Conservation (phyloP, 768 basidiomycete species). For the Cystofilobasidium bisporidii region DNA sequence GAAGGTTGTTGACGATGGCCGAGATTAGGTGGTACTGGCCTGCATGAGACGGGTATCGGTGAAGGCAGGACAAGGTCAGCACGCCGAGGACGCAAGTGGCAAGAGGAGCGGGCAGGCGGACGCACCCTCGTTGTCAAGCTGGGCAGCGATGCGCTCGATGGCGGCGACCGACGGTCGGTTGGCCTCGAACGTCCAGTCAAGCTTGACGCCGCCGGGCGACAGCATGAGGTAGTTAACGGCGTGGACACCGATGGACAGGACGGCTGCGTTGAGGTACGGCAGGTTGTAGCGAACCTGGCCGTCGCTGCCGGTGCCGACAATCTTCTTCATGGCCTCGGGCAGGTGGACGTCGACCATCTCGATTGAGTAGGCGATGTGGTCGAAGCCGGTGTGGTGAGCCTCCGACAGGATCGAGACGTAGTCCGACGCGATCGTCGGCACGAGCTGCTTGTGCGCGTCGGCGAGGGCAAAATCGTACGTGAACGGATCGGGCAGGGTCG, state of each 20-base stretch:
- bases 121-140: constrained; percentile 84
- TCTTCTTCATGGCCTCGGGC: constrained; percentile 32
- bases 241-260: constrained; percentile 91
- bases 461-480: constrained; percentile 42
- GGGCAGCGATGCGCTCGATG: constrained; percentile 68
- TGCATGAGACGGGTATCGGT: constrained; percentile 36
- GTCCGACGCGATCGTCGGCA: constrained; percentile 84
- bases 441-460: constrained; percentile 80
- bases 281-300: constrained; percentile 61
- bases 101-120: constrained; percentile 13
- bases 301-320: constrained; percentile 42
- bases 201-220: constrained; percentile 5
- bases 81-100: background rate
- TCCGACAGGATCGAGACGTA: constrained; percentile 69
- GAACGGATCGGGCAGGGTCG: constrained; percentile 70
- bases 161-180: constrained; percentile 60
- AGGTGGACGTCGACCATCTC: background rate
- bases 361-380: constrained; percentile 56
- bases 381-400: constrained; percentile 68
- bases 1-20: constrained; percentile 85
- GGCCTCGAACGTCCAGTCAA: constrained; percentile 12
- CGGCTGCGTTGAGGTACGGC: constrained; percentile 81
- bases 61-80: constrained; percentile 22
- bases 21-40: constrained; percentile 92
- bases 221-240: constrained; percentile 40